phyloP scores from a whole-genome alignment of 257 asterid genomes.

The Solanum stenotomum region DNA sequence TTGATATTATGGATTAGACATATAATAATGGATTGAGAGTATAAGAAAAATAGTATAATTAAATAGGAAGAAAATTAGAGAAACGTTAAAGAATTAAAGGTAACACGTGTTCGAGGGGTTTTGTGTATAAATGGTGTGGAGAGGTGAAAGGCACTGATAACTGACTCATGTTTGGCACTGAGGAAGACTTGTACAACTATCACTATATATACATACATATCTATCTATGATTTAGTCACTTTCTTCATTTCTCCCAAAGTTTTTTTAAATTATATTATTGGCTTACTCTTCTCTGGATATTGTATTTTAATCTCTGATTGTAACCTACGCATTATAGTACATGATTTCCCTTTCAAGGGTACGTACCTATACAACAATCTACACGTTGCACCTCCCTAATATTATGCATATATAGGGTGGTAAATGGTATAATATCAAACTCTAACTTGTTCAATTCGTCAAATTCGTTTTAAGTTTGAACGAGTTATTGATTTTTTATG shows the following conservation, averaged over 20 bases:
- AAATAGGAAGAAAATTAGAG: not conserved
- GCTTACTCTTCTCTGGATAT: not conserved
- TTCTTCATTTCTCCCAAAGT: not conserved
- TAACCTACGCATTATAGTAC: not conserved
- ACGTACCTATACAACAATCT: not conserved
- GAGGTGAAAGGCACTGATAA: slow-evolving; percentile 48
- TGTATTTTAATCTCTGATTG: not conserved
- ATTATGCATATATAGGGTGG: not conserved
- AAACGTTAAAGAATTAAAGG: not conserved
- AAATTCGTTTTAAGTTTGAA: too few species aligned
- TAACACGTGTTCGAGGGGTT: slow-evolving; percentile 29
- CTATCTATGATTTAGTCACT: not conserved
- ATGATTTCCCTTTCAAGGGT: not conserved
- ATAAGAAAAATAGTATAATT: not conserved
- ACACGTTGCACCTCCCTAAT: not conserved
- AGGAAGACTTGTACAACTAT: not conserved
- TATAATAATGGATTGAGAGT: not conserved
- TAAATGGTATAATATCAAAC: not conserved
- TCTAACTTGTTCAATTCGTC: too few species aligned
- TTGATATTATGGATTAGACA: not conserved
- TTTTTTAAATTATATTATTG: not conserved
- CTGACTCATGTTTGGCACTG: slow-evolving; percentile 39
- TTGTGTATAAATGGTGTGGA: not conserved
- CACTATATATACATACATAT: not conserved
- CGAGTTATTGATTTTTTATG: too few species aligned